Conservation (phyloP, 805 yeast species). For the Wickerhamiella vanderwaltii region DNA sequence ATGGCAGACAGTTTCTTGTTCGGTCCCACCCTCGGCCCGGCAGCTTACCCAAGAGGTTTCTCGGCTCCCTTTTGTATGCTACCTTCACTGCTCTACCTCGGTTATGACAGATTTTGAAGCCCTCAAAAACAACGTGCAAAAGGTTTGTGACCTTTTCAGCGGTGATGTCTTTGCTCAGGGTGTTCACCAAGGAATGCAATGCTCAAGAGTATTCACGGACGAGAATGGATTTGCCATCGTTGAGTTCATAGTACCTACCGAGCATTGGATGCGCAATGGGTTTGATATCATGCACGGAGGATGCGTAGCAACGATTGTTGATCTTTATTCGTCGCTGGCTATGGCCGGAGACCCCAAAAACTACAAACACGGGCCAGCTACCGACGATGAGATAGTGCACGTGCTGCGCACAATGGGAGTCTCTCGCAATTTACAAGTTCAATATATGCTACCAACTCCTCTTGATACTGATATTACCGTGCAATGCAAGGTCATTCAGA, state of each 20-base stretch:
- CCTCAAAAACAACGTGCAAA: neutral
- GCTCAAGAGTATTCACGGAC: slow-evolving; percentile 14
- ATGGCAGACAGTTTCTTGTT: too few relatives aligned
- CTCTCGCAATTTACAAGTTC: slow-evolving; percentile 23
- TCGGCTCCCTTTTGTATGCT: too few relatives aligned
- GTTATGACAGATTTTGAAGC: slow-evolving; percentile 1
- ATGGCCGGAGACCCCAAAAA: slow-evolving; percentile 20
- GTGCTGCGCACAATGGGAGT: slow-evolving; percentile 19
- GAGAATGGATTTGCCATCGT: slow-evolving; percentile 16
- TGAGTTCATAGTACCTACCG: slow-evolving; percentile 19
- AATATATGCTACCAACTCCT: slow-evolving; percentile 25
- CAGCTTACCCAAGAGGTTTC: too few relatives aligned
- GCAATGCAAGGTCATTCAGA: slow-evolving; percentile 20
- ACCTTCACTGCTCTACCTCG: neutral
- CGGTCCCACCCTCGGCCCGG: too few relatives aligned
- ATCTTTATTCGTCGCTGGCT: slow-evolving; percentile 21
- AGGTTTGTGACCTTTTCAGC: slow-evolving; percentile 9
- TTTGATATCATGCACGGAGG: slow-evolving; percentile 27
- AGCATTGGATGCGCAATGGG: slow-evolving; percentile 18
- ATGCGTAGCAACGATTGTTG: slow-evolving; percentile 24
- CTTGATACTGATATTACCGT: slow-evolving; percentile 18
- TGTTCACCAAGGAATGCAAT: slow-evolving; percentile 14
- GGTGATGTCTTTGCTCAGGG: slow-evolving; percentile 16
- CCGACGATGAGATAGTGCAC: slow-evolving; percentile 15
- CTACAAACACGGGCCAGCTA: slow-evolving; percentile 17